Conservation (phyloP, 805 yeast species). For the Metschnikowia borealis region DNA sequence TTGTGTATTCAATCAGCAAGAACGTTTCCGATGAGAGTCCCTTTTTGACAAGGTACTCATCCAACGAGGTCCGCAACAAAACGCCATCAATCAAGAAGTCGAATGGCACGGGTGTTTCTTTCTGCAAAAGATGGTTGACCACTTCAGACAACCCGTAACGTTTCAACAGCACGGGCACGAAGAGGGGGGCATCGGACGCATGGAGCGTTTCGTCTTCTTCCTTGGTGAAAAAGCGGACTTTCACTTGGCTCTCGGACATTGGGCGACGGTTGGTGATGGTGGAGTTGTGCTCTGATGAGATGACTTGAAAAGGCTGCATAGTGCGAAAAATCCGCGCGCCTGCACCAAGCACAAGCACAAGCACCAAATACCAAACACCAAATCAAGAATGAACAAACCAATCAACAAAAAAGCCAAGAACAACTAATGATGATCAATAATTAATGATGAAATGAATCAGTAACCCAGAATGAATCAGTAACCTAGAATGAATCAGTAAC, state of each 20-base stretch:
- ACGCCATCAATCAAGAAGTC: slow-evolving; percentile 89
- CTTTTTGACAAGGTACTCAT: slow-evolving; percentile 69
- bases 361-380: too few relatives aligned
- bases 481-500: too few relatives aligned
- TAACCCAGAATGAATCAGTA: too few relatives aligned
- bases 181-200: slow-evolving; percentile 74
- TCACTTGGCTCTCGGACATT: slow-evolving; percentile 54
- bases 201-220: slow-evolving; percentile 73
- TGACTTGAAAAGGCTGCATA: slow-evolving; percentile 5
- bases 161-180: slow-evolving; percentile 80
- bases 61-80: slow-evolving; percentile 70
- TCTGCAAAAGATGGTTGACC: slow-evolving; percentile 79
- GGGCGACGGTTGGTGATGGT: background rate
- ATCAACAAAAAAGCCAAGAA: too few relatives aligned
- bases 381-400: too few relatives aligned
- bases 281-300: slow-evolving; percentile 5
- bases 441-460: too few relatives aligned
- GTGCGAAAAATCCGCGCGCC: slow-evolving; percentile 2
- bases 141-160: slow-evolving; percentile 93
- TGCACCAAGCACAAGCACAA: background rate
- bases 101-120: slow-evolving; percentile 71
- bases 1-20: slow-evolving; percentile 79
- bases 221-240: slow-evolving; percentile 79
- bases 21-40: slow-evolving; percentile 82
- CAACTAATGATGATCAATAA: too few relatives aligned